These are phyloP conservation scores for Gloeopeniophorella convolvens DNA, from an alignment of 768 basidiomycete species.

Conservation along the genomic window DNA sequence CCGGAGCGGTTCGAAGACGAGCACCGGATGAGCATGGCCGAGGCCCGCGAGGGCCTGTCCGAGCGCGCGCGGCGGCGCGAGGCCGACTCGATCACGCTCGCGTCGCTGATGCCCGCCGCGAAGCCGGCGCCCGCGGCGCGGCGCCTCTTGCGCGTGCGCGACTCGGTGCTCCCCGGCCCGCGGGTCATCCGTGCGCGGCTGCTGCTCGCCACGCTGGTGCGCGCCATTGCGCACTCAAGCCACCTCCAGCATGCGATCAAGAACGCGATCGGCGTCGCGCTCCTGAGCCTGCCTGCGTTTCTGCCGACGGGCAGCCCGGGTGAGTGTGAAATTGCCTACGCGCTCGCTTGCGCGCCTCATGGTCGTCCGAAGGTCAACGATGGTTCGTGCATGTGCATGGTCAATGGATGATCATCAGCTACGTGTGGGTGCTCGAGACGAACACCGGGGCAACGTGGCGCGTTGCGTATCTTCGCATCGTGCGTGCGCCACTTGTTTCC, in stretches of 20 bases:
- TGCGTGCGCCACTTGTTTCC: constrained; percentile 20
- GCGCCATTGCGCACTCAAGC: constrained; percentile 32
- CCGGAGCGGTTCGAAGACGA: constrained; percentile 6
- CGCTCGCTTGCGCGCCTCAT: background rate
- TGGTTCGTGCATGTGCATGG: constrained; percentile 37
- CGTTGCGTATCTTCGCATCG: constrained; percentile 39
- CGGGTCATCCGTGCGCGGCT: constrained; percentile 28
- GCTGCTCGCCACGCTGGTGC: constrained; percentile 28
- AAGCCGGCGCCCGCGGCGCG: constrained; percentile 14
- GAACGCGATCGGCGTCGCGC: constrained; percentile 38
- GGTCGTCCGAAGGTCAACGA: constrained; percentile 25
- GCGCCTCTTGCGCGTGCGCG: constrained; percentile 23
- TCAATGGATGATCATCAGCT: constrained; percentile 47
- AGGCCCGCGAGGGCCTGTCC: constrained; percentile 16
- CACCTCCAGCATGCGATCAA: constrained; percentile 42
- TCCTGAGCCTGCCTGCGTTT: constrained; percentile 39
- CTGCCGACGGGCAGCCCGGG: constrained; percentile 31
- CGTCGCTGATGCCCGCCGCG: background rate
- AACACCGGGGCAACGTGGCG: constrained; percentile 49
- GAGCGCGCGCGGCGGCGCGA: constrained; percentile 10
- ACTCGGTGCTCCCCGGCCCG: constrained; percentile 21
- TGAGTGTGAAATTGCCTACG: constrained; percentile 15
- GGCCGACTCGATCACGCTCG: background rate
- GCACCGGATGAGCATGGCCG: constrained; percentile 9
- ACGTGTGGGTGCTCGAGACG: constrained; percentile 46